A percentile compares a stretch with the other conserved stretches of the same genome.
These are phyloP conservation scores for Suhomyces anneliseae DNA, from an alignment of 1,139 yeast species.

Conservation along the genomic window DNA sequence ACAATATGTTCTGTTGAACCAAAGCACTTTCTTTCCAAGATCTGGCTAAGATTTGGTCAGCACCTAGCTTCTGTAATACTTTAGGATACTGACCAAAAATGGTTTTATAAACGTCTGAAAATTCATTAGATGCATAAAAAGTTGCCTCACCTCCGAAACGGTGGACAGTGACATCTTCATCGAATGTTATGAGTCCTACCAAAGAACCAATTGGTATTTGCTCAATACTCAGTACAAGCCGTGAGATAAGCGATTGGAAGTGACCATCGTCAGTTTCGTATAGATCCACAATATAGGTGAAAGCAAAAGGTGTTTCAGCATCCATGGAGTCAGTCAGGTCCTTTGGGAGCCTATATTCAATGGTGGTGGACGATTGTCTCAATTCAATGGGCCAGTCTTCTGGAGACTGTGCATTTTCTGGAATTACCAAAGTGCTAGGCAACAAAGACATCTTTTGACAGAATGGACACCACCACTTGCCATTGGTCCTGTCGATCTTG, in stretches of 20 bases:
- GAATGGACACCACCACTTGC: conserved; percentile 46
- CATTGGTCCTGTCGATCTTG: conserved; percentile 30
- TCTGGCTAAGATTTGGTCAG: conserved; percentile 3
- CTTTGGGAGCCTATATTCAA: conserved; percentile 31
- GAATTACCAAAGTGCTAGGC: conserved; percentile 22
- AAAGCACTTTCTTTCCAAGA: conserved; percentile 13
- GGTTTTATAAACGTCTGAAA: background rate
- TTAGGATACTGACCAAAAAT: conserved; percentile 10
- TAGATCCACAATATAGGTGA: conserved; percentile 30
- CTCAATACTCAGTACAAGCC: conserved; percentile 20
- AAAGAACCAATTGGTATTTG: conserved; percentile 22
- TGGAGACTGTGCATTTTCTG: conserved; percentile 13
- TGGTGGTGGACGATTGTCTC: conserved; percentile 22
- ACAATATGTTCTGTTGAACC: conserved; percentile 7
- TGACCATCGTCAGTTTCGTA: conserved; percentile 23
- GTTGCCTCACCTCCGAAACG: conserved; percentile 8
- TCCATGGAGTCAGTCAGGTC: conserved; percentile 18
- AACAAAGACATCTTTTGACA: conserved; percentile 29
- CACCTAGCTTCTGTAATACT: conserved; percentile 13
- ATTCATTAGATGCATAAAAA: background rate
- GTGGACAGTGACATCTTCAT: conserved; percentile 30
- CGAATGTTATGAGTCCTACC: conserved; percentile 32
- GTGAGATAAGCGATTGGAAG: conserved; percentile 20
- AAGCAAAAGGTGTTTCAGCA: conserved; percentile 14
- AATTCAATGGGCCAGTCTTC: conserved; percentile 32